Evolutionary conservation across 108 stramenopile species (phyloP), one percentile per base, ranked within the genome.

Genomic region (Nitzschia palea): DNA sequence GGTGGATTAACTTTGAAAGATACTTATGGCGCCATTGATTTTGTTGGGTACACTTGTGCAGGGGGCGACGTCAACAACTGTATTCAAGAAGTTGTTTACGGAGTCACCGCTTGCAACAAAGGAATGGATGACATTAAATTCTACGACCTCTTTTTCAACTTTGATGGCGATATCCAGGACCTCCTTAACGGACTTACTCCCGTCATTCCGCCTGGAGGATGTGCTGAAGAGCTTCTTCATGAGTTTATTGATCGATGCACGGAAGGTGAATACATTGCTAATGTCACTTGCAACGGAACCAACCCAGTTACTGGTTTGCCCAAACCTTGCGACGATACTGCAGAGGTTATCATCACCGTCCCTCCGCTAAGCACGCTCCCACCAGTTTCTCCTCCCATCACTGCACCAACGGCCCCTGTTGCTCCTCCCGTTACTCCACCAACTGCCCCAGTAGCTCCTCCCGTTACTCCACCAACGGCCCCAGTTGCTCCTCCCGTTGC

Each of bases 11-110:
- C 30, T 22, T 50, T 73, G 56, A 25, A 42, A 28, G 56, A 59
- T 4, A n/a, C 34, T 25, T 73, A 65, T 35, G 72, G 55, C 29
- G 40, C 64, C 18, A 33, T 73, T 27, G 45, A 65, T 4, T 73
- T 53, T 34, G 31, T 56, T 27, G 72, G 72, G 17, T 73, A 73
- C 72, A 65, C 35, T 10, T 73, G 72, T 35, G 45, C 27, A 45
- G 64, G 17, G 5, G 29, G n/a, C 26, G 63, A 73, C 18, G 20
- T 51, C 28, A 62, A 57, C 55, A 73, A 73, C 55, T 73, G 72
- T 32, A 34, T 43, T 23, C 32, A 28, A 35, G 57, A 55, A 12
- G 50, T 65, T 36, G 18, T 33, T 25, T 73, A 65, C 56, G 57
- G 48, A 2, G 9, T 65, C 32, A 40, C 53, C 15, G 72, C 52